These are phyloP conservation scores for Lactarius psammicola DNA, from an alignment of 768 basidiomycete genomes.

Conservation along the genomic window DNA sequence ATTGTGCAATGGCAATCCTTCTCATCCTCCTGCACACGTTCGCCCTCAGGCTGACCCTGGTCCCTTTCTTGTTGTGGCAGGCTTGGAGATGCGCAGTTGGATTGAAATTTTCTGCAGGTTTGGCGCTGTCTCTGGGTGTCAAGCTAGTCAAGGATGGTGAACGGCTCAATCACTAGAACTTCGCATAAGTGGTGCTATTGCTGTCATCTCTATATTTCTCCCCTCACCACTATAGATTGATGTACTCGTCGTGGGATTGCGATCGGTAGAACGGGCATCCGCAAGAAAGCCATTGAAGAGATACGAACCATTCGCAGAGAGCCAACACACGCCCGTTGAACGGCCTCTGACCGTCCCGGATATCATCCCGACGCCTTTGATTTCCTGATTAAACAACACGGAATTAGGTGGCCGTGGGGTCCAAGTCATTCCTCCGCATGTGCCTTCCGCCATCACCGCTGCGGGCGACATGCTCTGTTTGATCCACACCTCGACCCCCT, in stretches of 20 bases:
- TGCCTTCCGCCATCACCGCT: not conserved
- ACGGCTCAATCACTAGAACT: conserved; percentile 4
- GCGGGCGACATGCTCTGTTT: conserved; percentile 14
- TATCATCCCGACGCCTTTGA: conserved; percentile 22
- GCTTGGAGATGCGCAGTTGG: conserved; percentile 1
- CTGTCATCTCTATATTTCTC: not conserved
- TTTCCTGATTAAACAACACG: conserved; percentile 19
- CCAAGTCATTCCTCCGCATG: not conserved
- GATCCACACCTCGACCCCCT: conserved; percentile 3
- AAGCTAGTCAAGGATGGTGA: not conserved
- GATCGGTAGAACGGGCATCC: conserved; percentile 19
- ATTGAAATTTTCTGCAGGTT: conserved; percentile 2
- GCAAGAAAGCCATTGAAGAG: not conserved
- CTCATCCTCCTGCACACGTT: conserved; percentile 16
- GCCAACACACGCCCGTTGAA: too few relatives aligned
- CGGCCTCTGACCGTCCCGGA: too few relatives aligned
- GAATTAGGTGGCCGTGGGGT: conserved; percentile 25
- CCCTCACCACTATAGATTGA: conserved; percentile 3
- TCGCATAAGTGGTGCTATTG: conserved; percentile 14
- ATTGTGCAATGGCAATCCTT: conserved; percentile 10
- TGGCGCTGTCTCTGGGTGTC: conserved; percentile 1
- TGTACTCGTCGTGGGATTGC: not conserved
- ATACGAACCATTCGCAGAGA: too few relatives aligned
- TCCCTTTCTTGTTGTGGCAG: conserved; percentile 11
- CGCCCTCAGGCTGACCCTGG: conserved; percentile 1